phyloP scores from a whole-genome alignment of 2,329 filamentous ascomycete genomes.

The Anisogramma anomala region DNA sequence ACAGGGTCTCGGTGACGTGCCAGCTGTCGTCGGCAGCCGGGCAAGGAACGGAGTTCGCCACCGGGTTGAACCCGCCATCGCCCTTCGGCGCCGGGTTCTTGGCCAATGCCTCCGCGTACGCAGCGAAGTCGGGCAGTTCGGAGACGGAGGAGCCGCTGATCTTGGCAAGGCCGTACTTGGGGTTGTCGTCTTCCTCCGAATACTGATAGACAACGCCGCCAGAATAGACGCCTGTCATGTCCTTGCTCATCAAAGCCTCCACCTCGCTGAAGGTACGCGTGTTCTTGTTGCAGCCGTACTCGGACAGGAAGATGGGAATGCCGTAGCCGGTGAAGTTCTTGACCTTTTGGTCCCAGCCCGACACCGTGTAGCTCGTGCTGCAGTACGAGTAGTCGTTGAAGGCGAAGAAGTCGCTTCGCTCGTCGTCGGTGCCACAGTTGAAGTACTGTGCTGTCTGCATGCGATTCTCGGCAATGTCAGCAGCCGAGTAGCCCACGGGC shows the following conservation, averaged over 20 bases:
- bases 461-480: conserved; percentile 76
- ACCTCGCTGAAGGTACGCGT: conserved; percentile 74
- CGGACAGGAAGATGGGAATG: conserved; percentile 85
- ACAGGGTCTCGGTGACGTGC: conserved; percentile 37
- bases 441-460: conserved; percentile 81
- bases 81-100: conserved; percentile 40
- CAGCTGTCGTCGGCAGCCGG: conserved; percentile 37
- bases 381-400: conserved; percentile 82
- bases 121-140: conserved; percentile 51
- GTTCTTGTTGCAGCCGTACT: conserved; percentile 83
- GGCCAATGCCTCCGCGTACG: conserved; percentile 36
- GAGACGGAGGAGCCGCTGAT: conserved; percentile 44
- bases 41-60: conserved; percentile 36
- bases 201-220: conserved; percentile 97
- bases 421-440: conserved; percentile 80
- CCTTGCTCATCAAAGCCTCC: conserved; percentile 59
- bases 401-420: conserved; percentile 78
- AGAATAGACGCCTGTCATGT: conserved; percentile 88
- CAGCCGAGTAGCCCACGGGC: conserved; percentile 66
- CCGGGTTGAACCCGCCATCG: conserved; percentile 36
- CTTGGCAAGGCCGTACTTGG: conserved; percentile 65
- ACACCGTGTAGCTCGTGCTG: conserved; percentile 54
- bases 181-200: conserved; percentile 56
- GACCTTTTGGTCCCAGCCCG: conserved; percentile 83
- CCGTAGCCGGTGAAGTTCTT: conserved; percentile 78